Percentiles rank a stretch among this genome's conserved stretches.
Conservation (phyloP, 2,329 filamentous ascomycete genomes). For the Xylariaceae sp. region DNA sequence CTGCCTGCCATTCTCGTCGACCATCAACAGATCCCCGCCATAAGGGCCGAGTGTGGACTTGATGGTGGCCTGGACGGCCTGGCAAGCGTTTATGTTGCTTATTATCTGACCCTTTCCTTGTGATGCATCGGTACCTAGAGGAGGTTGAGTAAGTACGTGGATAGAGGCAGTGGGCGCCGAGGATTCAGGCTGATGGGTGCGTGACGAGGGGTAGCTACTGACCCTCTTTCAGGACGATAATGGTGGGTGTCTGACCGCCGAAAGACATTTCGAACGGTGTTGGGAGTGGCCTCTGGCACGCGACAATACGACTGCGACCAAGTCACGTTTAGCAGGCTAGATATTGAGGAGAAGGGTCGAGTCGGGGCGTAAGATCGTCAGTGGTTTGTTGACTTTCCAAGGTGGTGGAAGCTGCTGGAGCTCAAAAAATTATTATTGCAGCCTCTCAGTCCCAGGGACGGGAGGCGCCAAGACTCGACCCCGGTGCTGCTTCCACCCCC, state of each 20-base stretch:
- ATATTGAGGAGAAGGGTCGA: not conserved
- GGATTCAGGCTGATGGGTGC: not conserved
- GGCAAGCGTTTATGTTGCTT: constrained; percentile 97
- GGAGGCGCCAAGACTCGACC: constrained; percentile 9
- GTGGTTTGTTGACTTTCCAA: constrained; percentile 18
- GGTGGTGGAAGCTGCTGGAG: constrained; percentile 36
- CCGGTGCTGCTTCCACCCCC: not conserved
- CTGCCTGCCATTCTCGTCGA: constrained; percentile 90
- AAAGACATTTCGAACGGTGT: constrained; percentile 71
- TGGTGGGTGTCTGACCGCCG: constrained; percentile 94
- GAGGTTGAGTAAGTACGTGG: constrained; percentile 18
- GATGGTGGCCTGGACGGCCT: constrained; percentile 92
- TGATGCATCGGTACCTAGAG: constrained; percentile 86
- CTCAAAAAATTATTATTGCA: constrained; percentile 48
- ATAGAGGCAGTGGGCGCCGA: not conserved
- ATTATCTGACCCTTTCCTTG: constrained; percentile 96
- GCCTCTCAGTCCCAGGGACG: constrained; percentile 30
- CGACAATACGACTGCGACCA: constrained; percentile 1
- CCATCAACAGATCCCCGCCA: constrained; percentile 91
- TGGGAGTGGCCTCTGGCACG: not conserved
- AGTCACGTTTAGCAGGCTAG: not conserved
- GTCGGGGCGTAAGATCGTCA: constrained; percentile 1
- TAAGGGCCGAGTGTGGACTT: constrained; percentile 95
- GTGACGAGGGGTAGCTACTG: constrained; percentile 39
- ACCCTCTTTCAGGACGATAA: constrained; percentile 98